These are phyloP conservation scores for Paraurostyla sp. DNA, from an alignment of 73 alveolate species.

Conservation along the genomic window DNA sequence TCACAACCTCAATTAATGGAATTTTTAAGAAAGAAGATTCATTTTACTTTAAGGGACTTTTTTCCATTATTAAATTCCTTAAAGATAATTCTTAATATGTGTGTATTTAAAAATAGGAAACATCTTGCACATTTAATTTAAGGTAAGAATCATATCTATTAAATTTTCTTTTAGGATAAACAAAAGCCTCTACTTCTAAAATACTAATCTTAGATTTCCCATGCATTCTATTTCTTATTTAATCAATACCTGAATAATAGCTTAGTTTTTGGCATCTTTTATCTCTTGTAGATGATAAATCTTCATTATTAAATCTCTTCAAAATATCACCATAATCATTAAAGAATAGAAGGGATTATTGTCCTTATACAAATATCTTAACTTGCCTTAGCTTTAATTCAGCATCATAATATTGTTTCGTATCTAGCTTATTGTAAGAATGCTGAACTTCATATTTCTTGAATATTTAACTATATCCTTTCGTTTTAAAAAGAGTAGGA, in stretches of 20 bases:
- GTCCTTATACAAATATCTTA: slow-evolving; percentile 56
- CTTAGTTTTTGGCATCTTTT: background rate
- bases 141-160: slow-evolving; percentile 36
- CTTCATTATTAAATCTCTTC: slow-evolving; percentile 53
- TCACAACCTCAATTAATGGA: slow-evolving; percentile 55
- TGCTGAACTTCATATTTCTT: slow-evolving; percentile 10
- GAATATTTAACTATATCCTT: slow-evolving; percentile 5
- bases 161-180: slow-evolving; percentile 65
- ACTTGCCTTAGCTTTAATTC: slow-evolving; percentile 5
- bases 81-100: slow-evolving; percentile 14
- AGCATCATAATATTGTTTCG: slow-evolving; percentile 49
- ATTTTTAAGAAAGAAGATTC: slow-evolving; percentile 60
- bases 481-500: slow-evolving; percentile 3
- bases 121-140: background rate
- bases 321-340: slow-evolving; percentile 44
- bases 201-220: slow-evolving; percentile 47
- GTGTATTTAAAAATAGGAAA: slow-evolving; percentile 18
- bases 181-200: background rate
- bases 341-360: slow-evolving; percentile 29
- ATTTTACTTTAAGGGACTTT: slow-evolving; percentile 56
- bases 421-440: slow-evolving; percentile 29
- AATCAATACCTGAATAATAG: slow-evolving; percentile 55
- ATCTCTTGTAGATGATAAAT: slow-evolving; percentile 23
- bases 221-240: slow-evolving; percentile 56
- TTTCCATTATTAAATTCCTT: slow-evolving; percentile 40